Conservation (phyloP, 768 basidiomycete species). For the Pisolithus sp. region DNA sequence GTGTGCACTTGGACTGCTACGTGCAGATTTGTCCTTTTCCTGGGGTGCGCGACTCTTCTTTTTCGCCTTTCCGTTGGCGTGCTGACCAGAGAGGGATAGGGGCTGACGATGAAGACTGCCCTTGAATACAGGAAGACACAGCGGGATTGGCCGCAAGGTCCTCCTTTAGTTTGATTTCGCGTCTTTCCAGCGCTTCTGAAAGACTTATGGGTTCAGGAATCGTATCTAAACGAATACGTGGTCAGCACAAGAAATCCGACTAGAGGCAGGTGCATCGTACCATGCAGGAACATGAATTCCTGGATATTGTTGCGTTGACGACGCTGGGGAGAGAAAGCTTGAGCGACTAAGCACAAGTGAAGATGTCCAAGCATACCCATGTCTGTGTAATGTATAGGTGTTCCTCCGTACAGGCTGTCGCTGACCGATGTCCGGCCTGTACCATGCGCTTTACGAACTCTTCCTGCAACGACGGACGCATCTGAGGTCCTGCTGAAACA, state of each 20-base stretch:
- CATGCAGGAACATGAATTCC: slow-evolving; percentile 69
- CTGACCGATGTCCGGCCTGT: slow-evolving; percentile 62
- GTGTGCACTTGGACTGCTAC: slow-evolving; percentile 17
- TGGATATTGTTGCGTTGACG: slow-evolving; percentile 54
- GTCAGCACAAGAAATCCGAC: neutral
- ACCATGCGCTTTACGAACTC: slow-evolving; percentile 77
- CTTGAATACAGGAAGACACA: slow-evolving; percentile 30
- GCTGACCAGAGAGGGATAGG: slow-evolving; percentile 13
- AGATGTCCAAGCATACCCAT: slow-evolving; percentile 48
- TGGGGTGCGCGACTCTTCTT: slow-evolving; percentile 33
- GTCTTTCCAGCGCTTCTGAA: slow-evolving; percentile 51
- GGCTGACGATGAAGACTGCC: slow-evolving; percentile 20
- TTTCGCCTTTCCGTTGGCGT: slow-evolving; percentile 32
- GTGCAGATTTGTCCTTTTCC: slow-evolving; percentile 27
- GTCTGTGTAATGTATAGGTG: slow-evolving; percentile 61
- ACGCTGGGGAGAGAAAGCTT: slow-evolving; percentile 34
- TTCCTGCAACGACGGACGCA: slow-evolving; percentile 44
- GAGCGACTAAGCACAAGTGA: neutral
- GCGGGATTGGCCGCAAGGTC: slow-evolving; percentile 57
- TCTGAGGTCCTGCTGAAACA: slow-evolving; percentile 8
- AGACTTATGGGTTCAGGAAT: slow-evolving; percentile 59
- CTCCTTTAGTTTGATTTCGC: slow-evolving; percentile 46
- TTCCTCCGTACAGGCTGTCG: slow-evolving; percentile 51
- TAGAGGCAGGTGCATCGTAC: slow-evolving; percentile 28
- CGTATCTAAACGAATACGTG: slow-evolving; percentile 40